Conservation (phyloP, 331 rosid genomes). For the Quercus phellos region DNA sequence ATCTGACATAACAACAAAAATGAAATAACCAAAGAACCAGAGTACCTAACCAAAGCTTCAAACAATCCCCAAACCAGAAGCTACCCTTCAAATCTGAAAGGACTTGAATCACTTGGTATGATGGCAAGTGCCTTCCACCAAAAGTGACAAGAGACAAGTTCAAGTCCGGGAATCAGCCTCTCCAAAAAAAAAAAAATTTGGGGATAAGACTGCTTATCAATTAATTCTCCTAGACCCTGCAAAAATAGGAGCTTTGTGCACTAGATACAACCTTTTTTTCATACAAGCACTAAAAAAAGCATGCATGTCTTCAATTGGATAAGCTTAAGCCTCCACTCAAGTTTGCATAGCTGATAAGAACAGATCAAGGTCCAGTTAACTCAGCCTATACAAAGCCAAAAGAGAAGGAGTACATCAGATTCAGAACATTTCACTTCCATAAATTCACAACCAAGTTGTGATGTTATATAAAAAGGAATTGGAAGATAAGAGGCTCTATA, state of each 20-base stretch:
- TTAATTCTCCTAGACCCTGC: no score
- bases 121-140: no score
- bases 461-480: neutral
- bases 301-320: neutral
- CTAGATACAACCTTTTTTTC: neutral
- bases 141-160: no score
- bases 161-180: no score
- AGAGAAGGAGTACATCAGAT: neutral
- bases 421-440: neutral
- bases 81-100: conserved; percentile 6
- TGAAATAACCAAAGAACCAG: neutral
- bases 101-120: neutral
- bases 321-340: neutral
- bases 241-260: no score
- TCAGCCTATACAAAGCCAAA: neutral
- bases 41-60: neutral
- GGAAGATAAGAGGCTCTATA: neutral
- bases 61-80: neutral
- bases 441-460: neutral
- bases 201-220: no score
- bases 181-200: no score
- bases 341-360: neutral
- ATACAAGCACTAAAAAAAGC: neutral
- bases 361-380: neutral
- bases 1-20: conserved; percentile 22